Conservation (phyloP, 805 yeast genomes). For the Wickerhamiella lipophila region DNA sequence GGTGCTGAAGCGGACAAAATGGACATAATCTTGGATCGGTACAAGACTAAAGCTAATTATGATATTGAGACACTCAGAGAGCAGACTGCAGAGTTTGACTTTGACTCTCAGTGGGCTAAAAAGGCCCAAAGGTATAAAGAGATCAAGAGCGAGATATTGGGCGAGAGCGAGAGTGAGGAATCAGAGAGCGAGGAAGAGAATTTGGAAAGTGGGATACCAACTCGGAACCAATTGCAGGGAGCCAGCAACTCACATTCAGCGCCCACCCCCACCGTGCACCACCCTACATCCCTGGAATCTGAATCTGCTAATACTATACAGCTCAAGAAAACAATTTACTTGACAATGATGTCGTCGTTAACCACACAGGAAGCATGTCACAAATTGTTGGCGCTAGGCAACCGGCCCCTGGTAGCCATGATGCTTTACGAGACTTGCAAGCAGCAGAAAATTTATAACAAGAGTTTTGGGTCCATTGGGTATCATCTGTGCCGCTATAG, state of each 20-base stretch:
- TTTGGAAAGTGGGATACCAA: too few species aligned
- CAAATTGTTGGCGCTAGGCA: slow-evolving; percentile 43
- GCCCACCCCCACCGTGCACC: background rate
- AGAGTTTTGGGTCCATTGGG: slow-evolving; percentile 67
- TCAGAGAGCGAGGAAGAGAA: slow-evolving; percentile 12
- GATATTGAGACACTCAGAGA: background rate
- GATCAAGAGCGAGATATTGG: slow-evolving; percentile 2
- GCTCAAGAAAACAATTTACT: slow-evolving; percentile 63
- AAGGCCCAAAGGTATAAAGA: background rate
- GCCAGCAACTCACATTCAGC: too few species aligned
- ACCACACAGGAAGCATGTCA: slow-evolving; percentile 89
- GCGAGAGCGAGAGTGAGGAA: slow-evolving; percentile 16
- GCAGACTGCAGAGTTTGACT: background rate
- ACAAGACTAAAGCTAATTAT: background rate
- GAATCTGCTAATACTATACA: slow-evolving; percentile 39
- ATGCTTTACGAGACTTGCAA: slow-evolving; percentile 70
- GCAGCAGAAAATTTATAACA: slow-evolving; percentile 77
- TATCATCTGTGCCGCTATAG: slow-evolving; percentile 46
- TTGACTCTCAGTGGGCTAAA: slow-evolving; percentile 18
- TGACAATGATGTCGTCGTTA: slow-evolving; percentile 79
- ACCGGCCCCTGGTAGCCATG: slow-evolving; percentile 39
- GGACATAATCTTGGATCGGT: slow-evolving; percentile 28
- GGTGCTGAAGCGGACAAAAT: slow-evolving; percentile 21
- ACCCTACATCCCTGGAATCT: slow-evolving; percentile 22
- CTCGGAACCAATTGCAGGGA: too few species aligned